These are phyloP conservation scores for Aspergillus tubingensis DNA, from an alignment of 2,329 filamentous ascomycete genomes.

Conservation along the genomic window DNA sequence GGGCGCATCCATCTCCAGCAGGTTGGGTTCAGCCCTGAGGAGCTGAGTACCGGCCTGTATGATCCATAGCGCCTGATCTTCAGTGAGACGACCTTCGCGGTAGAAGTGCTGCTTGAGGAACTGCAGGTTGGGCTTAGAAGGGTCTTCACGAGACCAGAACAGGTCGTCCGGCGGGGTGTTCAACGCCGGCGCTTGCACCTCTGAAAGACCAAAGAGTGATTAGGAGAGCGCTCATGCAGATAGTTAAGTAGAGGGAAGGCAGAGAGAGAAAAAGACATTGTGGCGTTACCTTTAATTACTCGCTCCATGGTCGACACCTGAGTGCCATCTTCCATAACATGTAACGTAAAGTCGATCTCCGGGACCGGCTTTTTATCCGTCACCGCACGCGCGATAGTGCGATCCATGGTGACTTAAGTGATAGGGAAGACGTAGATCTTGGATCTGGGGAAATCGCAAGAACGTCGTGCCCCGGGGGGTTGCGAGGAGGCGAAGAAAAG, in stretches of 20 bases:
- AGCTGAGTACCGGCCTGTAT: constrained; percentile 85
- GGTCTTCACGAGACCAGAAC: constrained; percentile 86
- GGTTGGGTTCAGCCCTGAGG: constrained; percentile 85
- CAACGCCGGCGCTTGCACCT: constrained; percentile 96
- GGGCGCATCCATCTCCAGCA: constrained; percentile 98
- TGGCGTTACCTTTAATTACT: constrained; percentile 84
- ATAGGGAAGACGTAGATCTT: constrained; percentile 12
- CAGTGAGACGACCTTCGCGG: constrained; percentile 91
- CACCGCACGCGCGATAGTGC: constrained; percentile 77
- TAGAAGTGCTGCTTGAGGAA: constrained; percentile 99
- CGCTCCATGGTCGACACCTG: constrained; percentile 95
- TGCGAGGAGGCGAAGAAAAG: constrained; percentile 2
- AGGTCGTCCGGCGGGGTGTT: constrained; percentile 89
- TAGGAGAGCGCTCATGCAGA: constrained; percentile 5
- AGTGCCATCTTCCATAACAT: constrained; percentile 95
- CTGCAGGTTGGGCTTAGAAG: constrained; percentile 83
- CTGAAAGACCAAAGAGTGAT: constrained; percentile 51
- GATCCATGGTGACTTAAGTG: constrained; percentile 40
- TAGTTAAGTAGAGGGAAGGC: background rate
- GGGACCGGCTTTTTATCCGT: constrained; percentile 92
- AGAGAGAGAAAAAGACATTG: background rate
- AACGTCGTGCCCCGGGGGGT: constrained; percentile 15
- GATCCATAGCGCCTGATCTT: constrained; percentile 97
- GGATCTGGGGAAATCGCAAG: constrained; percentile 15
- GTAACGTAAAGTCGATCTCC: constrained; percentile 97